Conservation (phyloP, 345 rosid species). For the Nasturtium officinale region DNA sequence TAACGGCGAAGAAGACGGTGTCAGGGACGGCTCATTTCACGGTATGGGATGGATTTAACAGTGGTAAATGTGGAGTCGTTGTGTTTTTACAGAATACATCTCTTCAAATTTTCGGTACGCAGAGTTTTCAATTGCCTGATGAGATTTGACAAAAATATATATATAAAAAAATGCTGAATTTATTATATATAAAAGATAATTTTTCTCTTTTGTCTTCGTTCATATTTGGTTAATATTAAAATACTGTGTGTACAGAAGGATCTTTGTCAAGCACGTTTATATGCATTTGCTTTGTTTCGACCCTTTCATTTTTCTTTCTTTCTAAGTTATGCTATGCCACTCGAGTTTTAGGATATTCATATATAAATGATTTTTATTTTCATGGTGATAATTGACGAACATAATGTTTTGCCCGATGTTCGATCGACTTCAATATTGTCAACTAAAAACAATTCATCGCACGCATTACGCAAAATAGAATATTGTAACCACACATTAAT, state of each 20-base stretch:
- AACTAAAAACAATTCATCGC: neutral
- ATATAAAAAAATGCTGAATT: neutral
- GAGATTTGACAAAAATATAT: slow-evolving; percentile 57
- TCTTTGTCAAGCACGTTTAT: slow-evolving; percentile 17
- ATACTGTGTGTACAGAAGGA: slow-evolving; percentile 21
- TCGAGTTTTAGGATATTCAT: neutral
- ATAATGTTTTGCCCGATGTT: neutral
- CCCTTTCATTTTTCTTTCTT: neutral
- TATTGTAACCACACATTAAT: too few relatives aligned
- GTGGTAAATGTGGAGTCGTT: slow-evolving; percentile 63
- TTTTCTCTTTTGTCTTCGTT: slow-evolving; percentile 21
- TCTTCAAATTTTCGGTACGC: slow-evolving; percentile 73
- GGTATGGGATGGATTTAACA: slow-evolving; percentile 68
- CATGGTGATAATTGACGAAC: neutral
- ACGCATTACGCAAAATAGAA: neutral
- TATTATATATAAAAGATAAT: neutral
- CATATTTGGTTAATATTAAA: slow-evolving; percentile 20
- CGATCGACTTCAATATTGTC: neutral
- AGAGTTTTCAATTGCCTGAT: slow-evolving; percentile 64
- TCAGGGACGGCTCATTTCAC: slow-evolving; percentile 65
- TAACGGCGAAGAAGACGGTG: slow-evolving; percentile 58
- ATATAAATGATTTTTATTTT: neutral
- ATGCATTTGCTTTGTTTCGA: slow-evolving; percentile 15
- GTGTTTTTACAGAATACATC: slow-evolving; percentile 62
- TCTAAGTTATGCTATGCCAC: slow-evolving; percentile 5